A percentile compares a stretch with the other conserved stretches of the same genome.
These are phyloP conservation scores for Podila horticola DNA, from an alignment of 192 early-diverging fungal species.

Conservation along the genomic window DNA sequence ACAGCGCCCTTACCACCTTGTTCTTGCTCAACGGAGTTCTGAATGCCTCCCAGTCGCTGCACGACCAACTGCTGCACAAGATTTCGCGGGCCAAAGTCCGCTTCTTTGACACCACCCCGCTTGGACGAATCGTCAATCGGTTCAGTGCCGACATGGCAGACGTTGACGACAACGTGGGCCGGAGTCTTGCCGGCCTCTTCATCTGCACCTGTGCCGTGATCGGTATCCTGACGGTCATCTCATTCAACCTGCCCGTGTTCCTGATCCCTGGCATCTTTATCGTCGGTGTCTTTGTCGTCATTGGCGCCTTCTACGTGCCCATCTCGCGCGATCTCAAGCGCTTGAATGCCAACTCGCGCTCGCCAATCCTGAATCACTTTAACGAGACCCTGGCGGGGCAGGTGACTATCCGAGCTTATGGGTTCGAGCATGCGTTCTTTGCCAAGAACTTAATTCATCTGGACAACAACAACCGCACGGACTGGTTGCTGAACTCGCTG, in stretches of 20 bases:
- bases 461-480: constrained; percentile 86
- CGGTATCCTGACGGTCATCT: constrained; percentile 69
- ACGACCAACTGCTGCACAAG: constrained; percentile 61
- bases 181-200: constrained; percentile 57
- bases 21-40: constrained; percentile 57
- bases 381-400: constrained; percentile 85
- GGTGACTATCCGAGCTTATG: constrained; percentile 89
- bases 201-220: constrained; percentile 57
- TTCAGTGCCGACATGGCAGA: constrained; percentile 88
- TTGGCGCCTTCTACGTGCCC: constrained; percentile 77
- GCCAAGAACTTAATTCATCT: constrained; percentile 65
- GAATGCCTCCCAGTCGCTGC: constrained; percentile 64
- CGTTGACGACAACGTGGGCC: constrained; percentile 72
- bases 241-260: constrained; percentile 75
- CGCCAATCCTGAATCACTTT: constrained; percentile 83
- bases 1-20: constrained; percentile 40
- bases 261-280: constrained; percentile 69
- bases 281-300: constrained; percentile 60
- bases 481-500: constrained; percentile 83
- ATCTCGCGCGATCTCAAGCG: constrained; percentile 92
- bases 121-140: constrained; percentile 83
- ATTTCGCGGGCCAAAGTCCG: constrained; percentile 78
- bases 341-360: constrained; percentile 76
- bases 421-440: constrained; percentile 71
- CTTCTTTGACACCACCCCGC: constrained; percentile 94